Evolutionary conservation across 2,329 filamentous ascomycete species (phyloP).

Genomic region (Dothideomycetes sp.): DNA sequence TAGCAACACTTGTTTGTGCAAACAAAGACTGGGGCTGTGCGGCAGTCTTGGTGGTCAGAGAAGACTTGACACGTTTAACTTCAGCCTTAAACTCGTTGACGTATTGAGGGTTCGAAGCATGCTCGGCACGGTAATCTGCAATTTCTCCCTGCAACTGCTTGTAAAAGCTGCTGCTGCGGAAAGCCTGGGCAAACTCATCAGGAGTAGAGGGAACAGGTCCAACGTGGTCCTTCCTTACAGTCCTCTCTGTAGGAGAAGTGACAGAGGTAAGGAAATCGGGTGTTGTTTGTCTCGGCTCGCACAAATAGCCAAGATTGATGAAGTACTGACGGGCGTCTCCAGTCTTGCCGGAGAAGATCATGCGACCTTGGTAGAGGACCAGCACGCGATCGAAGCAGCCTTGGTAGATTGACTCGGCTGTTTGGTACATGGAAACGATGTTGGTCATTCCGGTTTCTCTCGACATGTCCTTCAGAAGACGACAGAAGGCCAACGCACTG

Average conservation of each 20-base stretch:
- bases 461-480: constrained; percentile 42
- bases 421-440: constrained; percentile 50
- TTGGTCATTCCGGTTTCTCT: constrained; percentile 42
- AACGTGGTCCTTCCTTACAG: constrained; percentile 49
- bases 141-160: constrained; percentile 40
- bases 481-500: constrained; percentile 50
- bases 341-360: constrained; percentile 63
- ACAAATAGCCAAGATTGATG: constrained; percentile 57
- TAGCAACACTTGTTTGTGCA: constrained; percentile 5
- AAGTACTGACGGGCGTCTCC: constrained; percentile 57
- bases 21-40: constrained; percentile 10
- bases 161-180: constrained; percentile 31
- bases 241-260: constrained; percentile 55
- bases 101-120: constrained; percentile 6
- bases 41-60: constrained; percentile 1
- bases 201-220: constrained; percentile 55
- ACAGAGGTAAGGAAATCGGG: constrained; percentile 66
- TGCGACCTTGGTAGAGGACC: constrained; percentile 66
- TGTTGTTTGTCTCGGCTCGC: constrained; percentile 57
- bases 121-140: constrained; percentile 36
- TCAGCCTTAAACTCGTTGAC: constrained; percentile 11
- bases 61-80: constrained; percentile 4
- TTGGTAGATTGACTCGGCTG: constrained; percentile 43
- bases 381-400: constrained; percentile 65
- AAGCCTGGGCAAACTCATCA: constrained; percentile 55